Evolutionary conservation across 352 stramenopile genomes (phyloP), one percentile per base, ranked within the genome.

Genomic region (Globisporangium ultimum): DNA sequence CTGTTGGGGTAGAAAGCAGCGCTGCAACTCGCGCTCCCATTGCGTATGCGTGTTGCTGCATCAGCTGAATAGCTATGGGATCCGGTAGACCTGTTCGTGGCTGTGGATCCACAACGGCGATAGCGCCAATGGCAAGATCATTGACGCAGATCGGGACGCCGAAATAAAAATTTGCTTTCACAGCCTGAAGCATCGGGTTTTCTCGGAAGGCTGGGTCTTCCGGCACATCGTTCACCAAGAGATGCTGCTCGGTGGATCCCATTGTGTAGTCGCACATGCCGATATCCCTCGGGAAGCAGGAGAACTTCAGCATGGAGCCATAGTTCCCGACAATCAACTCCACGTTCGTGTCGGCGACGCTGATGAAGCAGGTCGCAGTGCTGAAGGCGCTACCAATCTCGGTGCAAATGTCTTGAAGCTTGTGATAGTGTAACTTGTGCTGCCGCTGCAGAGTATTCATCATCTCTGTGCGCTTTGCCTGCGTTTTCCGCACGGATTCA

Each of bases 241-340:
- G 47, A 20, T 56, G 41, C 20, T 66, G 52, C 8, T 66, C 61
- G 0, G 52, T 17, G 6, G 56, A 22, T 12, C 65, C 62, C 11
- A 71, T 55, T 3, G 55, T 36, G 54, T 59, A 59, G 55, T 71
- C 67, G 32, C 67, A 74, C 63, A 74, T 69, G 45, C 60, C 55
- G 28, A 74, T 68, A 38, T 71, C 63, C 18, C 67, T 60, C 18
- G 67, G 63, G 20, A 74, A 43, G 51, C 59, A 68, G 2, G 64
- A 74, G 43, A 66, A 74, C 34, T 61, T 58, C 10, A 71, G 45
- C 55, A 74, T 63, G 17, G 54, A 59, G 20, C 67, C 67, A 34
- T 48, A 43, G 38, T 57, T 56, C 9, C 59, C 55, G 45, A 74
- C 50, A 22, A 74, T 71, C 9, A 74, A 49, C 41, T 74, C 59